Conservation (phyloP, 176 grass and related monocot genomes). For the Saccharum spontaneum region DNA sequence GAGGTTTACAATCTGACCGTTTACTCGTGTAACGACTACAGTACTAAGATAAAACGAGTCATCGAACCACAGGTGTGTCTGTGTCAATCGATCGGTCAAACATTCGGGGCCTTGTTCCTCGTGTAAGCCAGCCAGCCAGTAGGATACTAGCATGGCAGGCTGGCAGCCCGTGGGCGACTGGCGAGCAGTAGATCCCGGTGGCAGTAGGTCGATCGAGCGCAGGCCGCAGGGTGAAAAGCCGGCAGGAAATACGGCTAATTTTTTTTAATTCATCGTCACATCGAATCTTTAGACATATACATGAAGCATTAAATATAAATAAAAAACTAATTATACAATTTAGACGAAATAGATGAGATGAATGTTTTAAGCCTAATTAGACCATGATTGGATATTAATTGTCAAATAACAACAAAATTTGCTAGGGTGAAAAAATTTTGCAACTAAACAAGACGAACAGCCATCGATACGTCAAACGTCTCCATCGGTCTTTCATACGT, state of each 20-base stretch:
- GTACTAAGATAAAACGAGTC: not conserved
- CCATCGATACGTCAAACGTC: not conserved
- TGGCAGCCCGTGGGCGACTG: not conserved
- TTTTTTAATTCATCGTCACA: too few species aligned
- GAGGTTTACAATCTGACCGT: not conserved
- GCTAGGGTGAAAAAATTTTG: too few species aligned
- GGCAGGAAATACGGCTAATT: not conserved
- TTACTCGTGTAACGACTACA: not conserved
- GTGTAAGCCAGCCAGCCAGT: not conserved
- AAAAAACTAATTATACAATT: too few species aligned
- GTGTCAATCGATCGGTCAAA: constrained; percentile 15
- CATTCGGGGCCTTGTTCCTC: not conserved
- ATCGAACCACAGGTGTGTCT: not conserved
- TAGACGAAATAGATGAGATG: too few species aligned
- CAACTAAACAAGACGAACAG: too few species aligned
- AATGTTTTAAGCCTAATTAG: too few species aligned
- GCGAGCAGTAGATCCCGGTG: constrained; percentile 18
- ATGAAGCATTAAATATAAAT: too few species aligned
- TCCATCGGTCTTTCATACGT: not conserved
- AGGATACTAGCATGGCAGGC: not conserved
- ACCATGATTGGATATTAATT: too few species aligned
- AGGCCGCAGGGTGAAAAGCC: not conserved
- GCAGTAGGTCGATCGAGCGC: not conserved
- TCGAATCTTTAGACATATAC: too few species aligned
- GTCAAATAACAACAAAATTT: too few species aligned